Evolutionary conservation across 169 alveolate genomes (phyloP).

Genomic region (Eimeria brunetti): DNA sequence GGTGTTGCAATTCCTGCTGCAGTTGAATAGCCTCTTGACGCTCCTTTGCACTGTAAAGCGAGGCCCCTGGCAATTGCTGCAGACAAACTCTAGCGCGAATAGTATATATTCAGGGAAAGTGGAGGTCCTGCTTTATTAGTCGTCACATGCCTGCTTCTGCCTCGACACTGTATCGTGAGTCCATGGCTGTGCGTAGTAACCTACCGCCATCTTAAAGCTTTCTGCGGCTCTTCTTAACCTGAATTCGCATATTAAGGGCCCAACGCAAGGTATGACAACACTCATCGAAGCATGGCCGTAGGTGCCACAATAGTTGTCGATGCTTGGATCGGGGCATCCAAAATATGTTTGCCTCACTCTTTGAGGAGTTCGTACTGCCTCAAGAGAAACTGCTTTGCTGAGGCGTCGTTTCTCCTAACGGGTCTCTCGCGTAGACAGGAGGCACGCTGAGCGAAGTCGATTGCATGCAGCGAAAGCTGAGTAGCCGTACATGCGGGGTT

Average conservation of each 20-base stretch:
- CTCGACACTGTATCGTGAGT: not conserved
- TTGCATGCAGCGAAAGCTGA: slow-evolving; percentile 73
- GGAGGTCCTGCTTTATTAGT: not conserved
- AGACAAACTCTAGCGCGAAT: not conserved
- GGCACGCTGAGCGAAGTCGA: slow-evolving; percentile 71
- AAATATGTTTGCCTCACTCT: slow-evolving; percentile 28
- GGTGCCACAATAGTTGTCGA: not conserved
- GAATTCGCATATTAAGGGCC: not conserved
- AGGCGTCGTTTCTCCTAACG: slow-evolving; percentile 5
- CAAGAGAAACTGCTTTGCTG: slow-evolving; percentile 48
- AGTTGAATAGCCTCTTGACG: slow-evolving; percentile 42
- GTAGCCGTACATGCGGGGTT: slow-evolving; percentile 70
- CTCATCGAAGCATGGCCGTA: not conserved
- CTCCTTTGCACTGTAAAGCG: slow-evolving; percentile 8
- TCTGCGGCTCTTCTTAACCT: slow-evolving; percentile 51
- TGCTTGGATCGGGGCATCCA: not conserved
- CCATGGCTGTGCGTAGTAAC: not conserved
- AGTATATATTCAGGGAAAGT: not conserved
- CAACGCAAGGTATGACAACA: not conserved
- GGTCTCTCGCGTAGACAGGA: slow-evolving; percentile 53
- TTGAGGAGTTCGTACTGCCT: slow-evolving; percentile 49
- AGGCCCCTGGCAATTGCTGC: slow-evolving; percentile 64
- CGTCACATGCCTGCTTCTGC: not conserved
- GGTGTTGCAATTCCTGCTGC: slow-evolving; percentile 45
- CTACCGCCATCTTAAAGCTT: slow-evolving; percentile 52